These are phyloP conservation scores for Mytilinidion resinicola DNA, from an alignment of 495 filamentous ascomycete genomes.

Conservation along the genomic window DNA sequence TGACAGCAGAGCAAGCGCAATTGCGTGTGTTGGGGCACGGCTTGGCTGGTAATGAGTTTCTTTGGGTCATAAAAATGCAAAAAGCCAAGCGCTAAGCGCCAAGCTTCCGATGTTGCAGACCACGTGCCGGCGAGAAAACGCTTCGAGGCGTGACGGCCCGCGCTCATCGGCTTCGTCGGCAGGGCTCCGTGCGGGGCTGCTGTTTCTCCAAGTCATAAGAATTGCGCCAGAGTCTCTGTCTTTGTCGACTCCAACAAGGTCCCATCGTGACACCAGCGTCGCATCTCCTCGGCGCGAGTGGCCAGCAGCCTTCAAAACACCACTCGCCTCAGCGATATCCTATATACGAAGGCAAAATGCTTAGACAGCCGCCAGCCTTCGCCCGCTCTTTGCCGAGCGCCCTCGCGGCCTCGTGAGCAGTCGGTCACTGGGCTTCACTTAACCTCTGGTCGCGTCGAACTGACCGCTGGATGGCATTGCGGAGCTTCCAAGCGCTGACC, in stretches of 20 bases:
- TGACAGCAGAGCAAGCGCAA: slow-evolving; percentile 9
- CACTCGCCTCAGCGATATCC: background rate
- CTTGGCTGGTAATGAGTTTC: background rate
- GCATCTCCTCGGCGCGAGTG: no score
- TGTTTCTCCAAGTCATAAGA: background rate
- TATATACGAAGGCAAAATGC: background rate
- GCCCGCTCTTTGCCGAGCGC: background rate
- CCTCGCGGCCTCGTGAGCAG: background rate
- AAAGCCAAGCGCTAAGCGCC: background rate
- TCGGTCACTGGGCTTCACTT: background rate
- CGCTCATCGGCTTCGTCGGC: background rate
- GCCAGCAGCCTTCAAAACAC: background rate
- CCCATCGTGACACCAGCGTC: no score
- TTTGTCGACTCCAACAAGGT: background rate
- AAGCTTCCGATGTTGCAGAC: background rate
- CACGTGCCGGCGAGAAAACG: background rate
- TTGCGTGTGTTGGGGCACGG: background rate
- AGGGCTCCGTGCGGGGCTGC: background rate
- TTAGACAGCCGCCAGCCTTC: background rate
- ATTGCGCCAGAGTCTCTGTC: background rate
- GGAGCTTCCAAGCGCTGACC: background rate
- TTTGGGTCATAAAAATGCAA: slow-evolving; percentile 1
- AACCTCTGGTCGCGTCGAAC: background rate
- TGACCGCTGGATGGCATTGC: background rate
- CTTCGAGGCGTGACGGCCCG: background rate